Conservation (phyloP, 352 stramenopile species). For the Phytophthora cryptogea region DNA sequence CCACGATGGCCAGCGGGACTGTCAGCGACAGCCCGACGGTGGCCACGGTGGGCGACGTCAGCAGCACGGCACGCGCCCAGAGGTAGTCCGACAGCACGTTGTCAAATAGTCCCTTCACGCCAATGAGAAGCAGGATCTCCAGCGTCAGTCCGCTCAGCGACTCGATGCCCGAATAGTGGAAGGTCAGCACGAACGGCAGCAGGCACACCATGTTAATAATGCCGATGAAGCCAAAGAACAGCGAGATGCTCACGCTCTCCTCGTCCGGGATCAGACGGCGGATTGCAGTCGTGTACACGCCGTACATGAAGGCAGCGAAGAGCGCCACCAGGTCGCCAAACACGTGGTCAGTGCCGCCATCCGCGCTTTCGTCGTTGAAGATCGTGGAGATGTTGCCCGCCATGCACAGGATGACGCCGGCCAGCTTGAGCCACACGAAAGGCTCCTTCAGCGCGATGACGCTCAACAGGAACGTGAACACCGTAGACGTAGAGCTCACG, state of each 20-base stretch:
- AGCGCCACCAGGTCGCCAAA: slow-evolving; percentile 69
- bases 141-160: slow-evolving; percentile 58
- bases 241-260: slow-evolving; percentile 87
- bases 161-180: slow-evolving; percentile 67
- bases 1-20: slow-evolving; percentile 94
- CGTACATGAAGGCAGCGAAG: slow-evolving; percentile 91
- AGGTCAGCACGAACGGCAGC: slow-evolving; percentile 58
- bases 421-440: slow-evolving; percentile 81
- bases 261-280: slow-evolving; percentile 79
- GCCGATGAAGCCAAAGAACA: slow-evolving; percentile 96
- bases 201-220: slow-evolving; percentile 89
- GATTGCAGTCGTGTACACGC: slow-evolving; percentile 93
- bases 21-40: slow-evolving; percentile 96
- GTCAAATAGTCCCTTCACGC: slow-evolving; percentile 92
- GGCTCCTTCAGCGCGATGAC: slow-evolving; percentile 78
- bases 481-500: slow-evolving; percentile 91
- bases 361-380: slow-evolving; percentile 61
- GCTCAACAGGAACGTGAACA: slow-evolving; percentile 94
- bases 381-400: slow-evolving; percentile 86
- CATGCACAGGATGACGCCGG: slow-evolving; percentile 88
- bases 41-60: slow-evolving; percentile 95
- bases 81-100: slow-evolving; percentile 96
- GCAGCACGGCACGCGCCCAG: slow-evolving; percentile 93
- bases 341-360: slow-evolving; percentile 43
- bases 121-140: slow-evolving; percentile 84